Evolutionary conservation across 805 yeast genomes (phyloP), one percentile per base, ranked within the genome.

Genomic region (Wickerhamomyces queroliae): DNA sequence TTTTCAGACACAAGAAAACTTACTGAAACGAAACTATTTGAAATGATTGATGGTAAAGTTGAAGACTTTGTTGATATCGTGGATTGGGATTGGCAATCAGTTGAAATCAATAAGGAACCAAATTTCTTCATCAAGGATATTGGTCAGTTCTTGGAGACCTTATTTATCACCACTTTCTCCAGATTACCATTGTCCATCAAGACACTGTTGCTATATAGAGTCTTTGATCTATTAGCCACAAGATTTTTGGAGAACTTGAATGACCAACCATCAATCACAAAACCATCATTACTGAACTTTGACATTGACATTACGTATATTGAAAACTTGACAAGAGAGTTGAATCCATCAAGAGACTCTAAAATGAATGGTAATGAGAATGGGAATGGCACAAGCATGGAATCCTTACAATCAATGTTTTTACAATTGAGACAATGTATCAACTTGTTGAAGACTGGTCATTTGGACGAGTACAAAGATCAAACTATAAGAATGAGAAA

Each of bases 141-240:
- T 69, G 90, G 95, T 15, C 76, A 82, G 41, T 93, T 82, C 59
- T 69, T 91, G 55, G 85, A 84, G 47, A 86, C 87, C 61, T 75
- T 90, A 72, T 88, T 91, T 56, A 78, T 82, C 38, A 81, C 95
- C 2, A 88, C 95, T 13, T 76, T 93, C 50, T 80, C 83, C 10
- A 84, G 83, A 43, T 67, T 93, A 35, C 97, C 98, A 0, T 72
- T 72, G 33, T 74, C 84, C 5, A 80, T 91, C 41, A 76, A 85
- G 49, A 80, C 91, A 3, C 64, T 89, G 43, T 76, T 95, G n/a
- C 73, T 90, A 44, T 80, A 88, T 48, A 76, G 95, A 55, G 88
- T 91, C 21, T 87, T 86, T 57, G 98, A 90, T 63, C 80, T 84
- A 47, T 73, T 93, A 43, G 80, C 95, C 0, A 75, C 80, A 30